A percentile compares a stretch with the other conserved stretches of the same genome.
Evolutionary conservation across 495 filamentous ascomycete genomes (phyloP).

Genomic region (Penicillium arizonense): DNA sequence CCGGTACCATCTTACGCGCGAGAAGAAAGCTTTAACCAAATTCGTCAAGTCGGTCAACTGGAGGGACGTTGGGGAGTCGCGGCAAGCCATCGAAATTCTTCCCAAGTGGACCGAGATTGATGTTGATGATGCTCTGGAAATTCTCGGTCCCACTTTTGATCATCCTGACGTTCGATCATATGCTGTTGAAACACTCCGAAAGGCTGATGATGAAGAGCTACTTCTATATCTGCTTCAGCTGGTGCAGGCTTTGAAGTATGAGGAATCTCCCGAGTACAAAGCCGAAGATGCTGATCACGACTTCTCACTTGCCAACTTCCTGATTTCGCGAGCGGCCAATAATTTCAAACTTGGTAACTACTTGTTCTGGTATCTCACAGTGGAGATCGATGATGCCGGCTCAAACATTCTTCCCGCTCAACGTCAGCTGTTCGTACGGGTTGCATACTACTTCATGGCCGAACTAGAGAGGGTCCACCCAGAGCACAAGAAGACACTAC

Average conservation of each 20-base stretch:
- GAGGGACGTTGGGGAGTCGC: conserved; percentile 80
- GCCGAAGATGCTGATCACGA: conserved; percentile 67
- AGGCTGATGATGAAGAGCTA: conserved; percentile 91
- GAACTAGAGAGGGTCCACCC: conserved; percentile 62
- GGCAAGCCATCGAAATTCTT: conserved; percentile 85
- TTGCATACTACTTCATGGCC: conserved; percentile 93
- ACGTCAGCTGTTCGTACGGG: conserved; percentile 81
- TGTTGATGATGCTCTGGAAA: conserved; percentile 92
- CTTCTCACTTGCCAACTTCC: conserved; percentile 85
- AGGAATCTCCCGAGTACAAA: conserved; percentile 62
- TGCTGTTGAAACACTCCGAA: conserved; percentile 86
- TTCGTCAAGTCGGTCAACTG: conserved; percentile 97
- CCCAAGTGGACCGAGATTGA: conserved; percentile 97
- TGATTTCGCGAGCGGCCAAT: conserved; percentile 79
- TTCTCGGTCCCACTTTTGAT: conserved; percentile 88
- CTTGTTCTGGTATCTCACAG: conserved; percentile 98
- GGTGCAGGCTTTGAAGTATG: conserved; percentile 95
- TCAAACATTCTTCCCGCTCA: conserved; percentile 67
- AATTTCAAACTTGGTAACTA: conserved; percentile 92
- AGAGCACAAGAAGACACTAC: conserved; percentile 70
- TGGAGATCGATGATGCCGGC: conserved; percentile 85
- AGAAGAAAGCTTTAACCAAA: conserved; percentile 93
- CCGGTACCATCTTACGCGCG: conserved; percentile 84
- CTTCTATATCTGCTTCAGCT: conserved; percentile 91
- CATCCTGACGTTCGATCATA: conserved; percentile 86